Evolutionary conservation across 768 basidiomycete genomes (phyloP).

Genomic region (Crepidotus variabilis): DNA sequence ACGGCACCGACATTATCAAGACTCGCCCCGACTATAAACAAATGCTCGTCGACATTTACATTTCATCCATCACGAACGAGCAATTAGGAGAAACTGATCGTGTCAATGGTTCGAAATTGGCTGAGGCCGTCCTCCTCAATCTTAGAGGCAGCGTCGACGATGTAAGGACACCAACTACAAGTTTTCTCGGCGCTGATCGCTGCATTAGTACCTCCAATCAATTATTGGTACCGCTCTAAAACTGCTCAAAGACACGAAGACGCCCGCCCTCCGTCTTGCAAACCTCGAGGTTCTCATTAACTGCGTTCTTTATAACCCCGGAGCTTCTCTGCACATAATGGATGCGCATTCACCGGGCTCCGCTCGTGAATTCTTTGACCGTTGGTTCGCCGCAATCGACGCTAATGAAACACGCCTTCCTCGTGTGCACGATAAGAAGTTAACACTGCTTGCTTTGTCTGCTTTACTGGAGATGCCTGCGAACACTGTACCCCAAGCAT

Average conservation of each 20-base stretch:
- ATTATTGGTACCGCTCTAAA: constrained; percentile 63
- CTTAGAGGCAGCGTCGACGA: constrained; percentile 76
- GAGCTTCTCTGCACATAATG: constrained; percentile 72
- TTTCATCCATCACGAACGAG: constrained; percentile 61
- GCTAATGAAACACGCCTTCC: constrained; percentile 51
- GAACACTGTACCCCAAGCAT: constrained; percentile 46
- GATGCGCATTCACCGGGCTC: constrained; percentile 55
- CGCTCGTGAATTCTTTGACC: constrained; percentile 75
- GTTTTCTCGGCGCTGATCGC: neutral
- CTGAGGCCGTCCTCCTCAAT: constrained; percentile 73
- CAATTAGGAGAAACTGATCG: constrained; percentile 82
- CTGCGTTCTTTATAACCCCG: constrained; percentile 78
- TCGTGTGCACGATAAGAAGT: constrained; percentile 88
- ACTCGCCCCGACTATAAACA: constrained; percentile 69
- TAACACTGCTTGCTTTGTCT: constrained; percentile 73
- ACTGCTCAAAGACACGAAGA: constrained; percentile 58
- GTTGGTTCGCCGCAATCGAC: constrained; percentile 78
- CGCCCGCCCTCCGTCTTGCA: constrained; percentile 62
- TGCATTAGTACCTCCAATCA: constrained; percentile 52
- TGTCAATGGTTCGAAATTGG: constrained; percentile 81
- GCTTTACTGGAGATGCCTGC: constrained; percentile 72
- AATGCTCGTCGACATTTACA: constrained; percentile 83
- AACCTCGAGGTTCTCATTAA: constrained; percentile 85
- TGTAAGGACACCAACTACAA: constrained; percentile 29
- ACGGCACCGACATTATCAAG: constrained; percentile 74